Percentiles rank a stretch among this genome's conserved stretches.
Evolutionary conservation across 2,329 filamentous ascomycete genomes (phyloP).

Genomic region (Didymella pinodella): DNA sequence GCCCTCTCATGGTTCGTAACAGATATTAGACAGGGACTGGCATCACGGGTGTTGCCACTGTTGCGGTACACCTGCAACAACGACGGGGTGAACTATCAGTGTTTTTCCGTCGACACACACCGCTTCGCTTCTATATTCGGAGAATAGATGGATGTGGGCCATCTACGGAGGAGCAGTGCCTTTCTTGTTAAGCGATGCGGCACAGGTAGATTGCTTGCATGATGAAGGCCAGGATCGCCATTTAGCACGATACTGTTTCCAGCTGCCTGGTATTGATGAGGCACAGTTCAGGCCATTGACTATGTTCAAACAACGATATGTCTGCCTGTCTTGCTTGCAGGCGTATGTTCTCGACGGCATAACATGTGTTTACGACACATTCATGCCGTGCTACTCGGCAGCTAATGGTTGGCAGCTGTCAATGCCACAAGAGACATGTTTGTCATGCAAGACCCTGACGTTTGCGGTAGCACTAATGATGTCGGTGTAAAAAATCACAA

Average conservation of each 20-base stretch:
- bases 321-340: neutral
- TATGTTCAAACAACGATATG: conserved; percentile 3
- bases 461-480: conserved; percentile 4
- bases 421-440: conserved; percentile 11
- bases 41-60: conserved; percentile 8
- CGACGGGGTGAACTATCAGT: neutral
- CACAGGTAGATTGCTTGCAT: conserved; percentile 19
- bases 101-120: conserved; percentile 13
- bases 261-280: conserved; percentile 16
- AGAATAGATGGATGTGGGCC: conserved; percentile 15
- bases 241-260: neutral
- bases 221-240: conserved; percentile 14
- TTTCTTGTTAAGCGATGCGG: conserved; percentile 15
- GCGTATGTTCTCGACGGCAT: conserved; percentile 11
- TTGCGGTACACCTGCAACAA: conserved; percentile 6
- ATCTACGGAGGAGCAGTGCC: conserved; percentile 11
- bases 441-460: conserved; percentile 13
- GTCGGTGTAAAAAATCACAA: conserved; percentile 1
- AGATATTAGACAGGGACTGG: neutral
- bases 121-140: conserved; percentile 13
- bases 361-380: conserved; percentile 10
- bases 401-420: conserved; percentile 15
- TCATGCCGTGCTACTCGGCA: conserved; percentile 18
- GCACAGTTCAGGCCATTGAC: conserved; percentile 15
- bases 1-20: conserved; percentile 6